Evolutionary conservation across 768 basidiomycete species (phyloP), one percentile per base, ranked within the genome.

Genomic region (Pseudohyphozyma bogoriensis): DNA sequence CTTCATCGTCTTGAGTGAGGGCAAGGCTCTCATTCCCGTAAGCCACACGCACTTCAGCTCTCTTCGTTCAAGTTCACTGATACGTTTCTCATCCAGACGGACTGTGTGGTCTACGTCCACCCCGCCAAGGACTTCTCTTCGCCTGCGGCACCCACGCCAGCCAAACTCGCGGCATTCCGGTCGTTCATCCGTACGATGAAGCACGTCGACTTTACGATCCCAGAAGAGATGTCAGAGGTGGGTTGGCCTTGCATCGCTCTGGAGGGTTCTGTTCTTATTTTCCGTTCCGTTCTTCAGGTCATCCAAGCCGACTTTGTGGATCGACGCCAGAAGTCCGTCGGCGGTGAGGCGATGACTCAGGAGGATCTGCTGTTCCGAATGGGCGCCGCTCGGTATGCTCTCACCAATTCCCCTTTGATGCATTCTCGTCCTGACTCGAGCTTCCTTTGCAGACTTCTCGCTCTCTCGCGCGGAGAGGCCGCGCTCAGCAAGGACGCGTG

Each of bases 341-440:
- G 58, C 26, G 60, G 55, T n/a, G 62, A 63, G n/a, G 62, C 50
- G 13, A 63, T 71, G 47, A 56, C 67, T 26, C 70, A 69, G 29
- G 72, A 73, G 55, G 68, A 71, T 37, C 61, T 73, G 2, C 54
- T 68, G 35, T 58, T 70, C 57, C 56, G 71, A 11, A 72, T 73
- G 68, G 66, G 64, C n/a, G 61, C 68, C 20, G 65, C 68, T 1
- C 56, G 72, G 49, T 63, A 31, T 13, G 58, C 24, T 51, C 18
- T 22, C n/a, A 9, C 46, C 29, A 8, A 47, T n/a, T 10, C 28
- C 16, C 9, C 4, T 12, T 31, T 22, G 22, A 18, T 4, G 50
- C 4, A 9, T 12, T 4, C n/a, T 22, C 8, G 31, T 20, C n/a
- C 33, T 35, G 50, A 51, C 22, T 3, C 3, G 3, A n/a, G n/a